phyloP scores from a whole-genome alignment of 768 basidiomycete genomes.

The Suillus clintonianus region DNA sequence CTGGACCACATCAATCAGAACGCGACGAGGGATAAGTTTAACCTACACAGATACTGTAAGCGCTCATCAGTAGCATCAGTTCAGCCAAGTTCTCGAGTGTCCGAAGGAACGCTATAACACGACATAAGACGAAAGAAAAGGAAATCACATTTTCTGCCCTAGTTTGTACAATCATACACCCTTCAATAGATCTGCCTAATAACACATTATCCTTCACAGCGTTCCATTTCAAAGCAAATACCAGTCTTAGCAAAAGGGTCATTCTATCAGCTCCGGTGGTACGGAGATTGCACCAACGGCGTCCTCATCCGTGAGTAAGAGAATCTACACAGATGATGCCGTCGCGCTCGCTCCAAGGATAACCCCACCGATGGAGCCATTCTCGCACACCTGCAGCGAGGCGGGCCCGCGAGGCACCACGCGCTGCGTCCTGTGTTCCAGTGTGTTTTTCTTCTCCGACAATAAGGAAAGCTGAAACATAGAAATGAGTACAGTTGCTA shows the following conservation, averaged over 20 bases:
- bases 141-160: constrained; percentile 1
- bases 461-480: constrained; percentile 70
- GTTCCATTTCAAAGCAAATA: constrained; percentile 8
- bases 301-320: constrained; percentile 62
- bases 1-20: not conserved
- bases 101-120: not conserved
- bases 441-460: constrained; percentile 98
- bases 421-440: constrained; percentile 80
- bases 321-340: constrained; percentile 90
- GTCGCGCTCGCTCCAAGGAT: constrained; percentile 92
- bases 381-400: constrained; percentile 86
- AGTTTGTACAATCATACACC: constrained; percentile 14
- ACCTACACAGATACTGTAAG: not conserved
- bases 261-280: not conserved
- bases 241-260: constrained; percentile 5
- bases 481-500: constrained; percentile 9
- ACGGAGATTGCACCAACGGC: not conserved
- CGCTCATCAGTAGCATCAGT: not conserved
- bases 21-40: not conserved
- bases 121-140: not conserved
- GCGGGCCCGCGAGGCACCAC: constrained; percentile 82
- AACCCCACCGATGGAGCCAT: constrained; percentile 93
- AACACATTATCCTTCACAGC: constrained; percentile 2
- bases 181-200: constrained; percentile 6
- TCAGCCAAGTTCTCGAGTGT: not conserved